Percentiles rank a stretch among this genome's conserved stretches.
Evolutionary conservation across 2,329 filamentous ascomycete species (phyloP).

Genomic region (Diplodia seriata): DNA sequence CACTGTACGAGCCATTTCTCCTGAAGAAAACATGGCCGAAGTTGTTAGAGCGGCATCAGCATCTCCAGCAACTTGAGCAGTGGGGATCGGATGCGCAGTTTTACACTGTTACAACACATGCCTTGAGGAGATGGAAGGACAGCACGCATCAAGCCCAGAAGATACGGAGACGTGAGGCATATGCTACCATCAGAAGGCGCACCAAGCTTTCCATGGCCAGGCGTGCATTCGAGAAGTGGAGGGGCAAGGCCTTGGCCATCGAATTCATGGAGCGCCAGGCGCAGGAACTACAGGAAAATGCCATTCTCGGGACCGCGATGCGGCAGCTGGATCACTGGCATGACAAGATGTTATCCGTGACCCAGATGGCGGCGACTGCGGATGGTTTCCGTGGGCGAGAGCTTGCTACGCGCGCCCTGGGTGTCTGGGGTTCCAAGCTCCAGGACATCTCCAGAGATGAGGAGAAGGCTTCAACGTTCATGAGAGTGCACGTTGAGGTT

Average conservation of each 20-base stretch:
- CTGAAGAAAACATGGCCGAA: constrained; percentile 48
- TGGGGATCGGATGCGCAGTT: constrained; percentile 64
- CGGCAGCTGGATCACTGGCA: constrained; percentile 54
- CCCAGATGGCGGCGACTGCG: constrained; percentile 39
- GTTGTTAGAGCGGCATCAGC: constrained; percentile 48
- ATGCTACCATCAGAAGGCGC: constrained; percentile 60
- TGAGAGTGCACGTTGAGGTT: constrained; percentile 56
- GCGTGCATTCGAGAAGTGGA: constrained; percentile 49
- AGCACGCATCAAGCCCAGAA: constrained; percentile 59
- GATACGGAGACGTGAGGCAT: constrained; percentile 62
- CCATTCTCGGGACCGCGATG: constrained; percentile 39
- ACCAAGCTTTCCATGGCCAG: constrained; percentile 62
- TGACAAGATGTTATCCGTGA: constrained; percentile 44
- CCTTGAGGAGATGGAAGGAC: constrained; percentile 60
- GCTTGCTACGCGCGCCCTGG: constrained; percentile 41
- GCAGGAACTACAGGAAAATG: constrained; percentile 38
- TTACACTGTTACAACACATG: constrained; percentile 60
- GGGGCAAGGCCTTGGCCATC: constrained; percentile 38
- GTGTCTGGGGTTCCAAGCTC: constrained; percentile 38
- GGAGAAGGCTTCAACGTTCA: constrained; percentile 50
- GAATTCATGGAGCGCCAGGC: constrained; percentile 45
- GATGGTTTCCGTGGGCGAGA: constrained; percentile 39
- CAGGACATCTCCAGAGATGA: constrained; percentile 46
- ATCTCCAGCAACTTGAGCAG: constrained; percentile 56
- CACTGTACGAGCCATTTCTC: constrained; percentile 51